phyloP scores from a whole-genome alignment of 148 eudicot species.

The Heliosperma pusillum region DNA sequence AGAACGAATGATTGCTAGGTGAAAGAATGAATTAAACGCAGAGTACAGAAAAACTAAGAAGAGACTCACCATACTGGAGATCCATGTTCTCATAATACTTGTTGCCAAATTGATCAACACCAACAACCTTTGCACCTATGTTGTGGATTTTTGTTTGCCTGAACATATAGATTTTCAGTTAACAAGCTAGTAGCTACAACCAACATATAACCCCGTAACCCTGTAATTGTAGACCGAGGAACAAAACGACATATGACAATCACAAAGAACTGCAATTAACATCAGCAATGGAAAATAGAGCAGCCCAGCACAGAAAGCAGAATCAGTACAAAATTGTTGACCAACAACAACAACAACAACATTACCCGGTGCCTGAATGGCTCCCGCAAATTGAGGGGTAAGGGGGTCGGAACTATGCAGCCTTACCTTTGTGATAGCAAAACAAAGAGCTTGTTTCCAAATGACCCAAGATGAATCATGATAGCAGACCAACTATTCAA shows the following conservation, averaged over 20 bases:
- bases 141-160: constrained; percentile 99
- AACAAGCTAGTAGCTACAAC: too few relatives aligned
- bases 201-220: too few relatives aligned
- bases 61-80: constrained; percentile 70
- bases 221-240: too few relatives aligned
- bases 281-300: background rate
- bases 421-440: too few relatives aligned
- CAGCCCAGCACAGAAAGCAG: background rate
- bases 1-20: background rate
- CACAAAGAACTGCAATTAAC: background rate
- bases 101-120: constrained; percentile 91
- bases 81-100: constrained; percentile 82
- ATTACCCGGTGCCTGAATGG: too few relatives aligned
- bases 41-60: constrained; percentile 3
- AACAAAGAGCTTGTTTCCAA: too few relatives aligned
- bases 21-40: background rate
- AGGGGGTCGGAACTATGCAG: too few relatives aligned
- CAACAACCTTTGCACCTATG: constrained; percentile 85
- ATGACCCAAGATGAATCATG: too few relatives aligned
- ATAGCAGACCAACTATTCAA: too few relatives aligned
- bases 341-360: too few relatives aligned
- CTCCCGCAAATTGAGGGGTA: too few relatives aligned
- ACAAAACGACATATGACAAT: background rate
- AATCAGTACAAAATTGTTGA: too few relatives aligned
- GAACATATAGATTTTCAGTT: constrained; percentile 19